Evolutionary conservation across 331 rosid genomes (phyloP), one percentile per base, ranked within the genome.

Genomic region (Telfairia occidentalis): DNA sequence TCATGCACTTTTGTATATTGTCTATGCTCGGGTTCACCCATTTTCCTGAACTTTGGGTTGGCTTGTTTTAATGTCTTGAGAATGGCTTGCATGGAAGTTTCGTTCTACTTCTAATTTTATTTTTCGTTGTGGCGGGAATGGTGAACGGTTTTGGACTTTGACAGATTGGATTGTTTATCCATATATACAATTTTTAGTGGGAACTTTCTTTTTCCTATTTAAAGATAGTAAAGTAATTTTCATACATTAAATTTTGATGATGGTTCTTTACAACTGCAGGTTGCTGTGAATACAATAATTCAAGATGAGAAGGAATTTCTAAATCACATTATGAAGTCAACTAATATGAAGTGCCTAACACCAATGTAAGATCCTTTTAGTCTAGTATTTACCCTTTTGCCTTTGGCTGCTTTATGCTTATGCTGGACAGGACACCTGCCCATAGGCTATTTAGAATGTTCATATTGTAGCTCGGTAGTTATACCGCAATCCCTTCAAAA

Each of bases 281-380:
- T 95, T 81, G 97, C 99, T 79, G 97, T 95, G 42, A 95, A 88
- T 74, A 90, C 97, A 9, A 80, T 92, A 71, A 82, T 95, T 55
- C 96, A 87, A 85, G 92, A 92, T 11, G 97, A 92, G 83, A 92
- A 92, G 89, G 99, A 89, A 29, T 92, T 95, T 76, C 74, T 95
- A 81, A 81, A 85, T 79, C 99, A 95, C 83, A 89, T 92, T 74
- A 89, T 92, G 75, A 95, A 92, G 85, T 91, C 96, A n/a, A 95
- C 99, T 12, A 95, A 95, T 81, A 95, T 95, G 99, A 95, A 92
- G 85, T 95, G 99, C 90, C 84, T 95, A 76, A 95, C 97, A 57
- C 97, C 97, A 35, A 88, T 79, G 97, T 95, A 90, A 85, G 97
- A 66, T 86, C 76, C 78, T 79, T 79, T 10, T 7, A 24, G 45